phyloP scores from a whole-genome alignment of 2,329 filamentous ascomycete species.

The Xylaria sp. region DNA sequence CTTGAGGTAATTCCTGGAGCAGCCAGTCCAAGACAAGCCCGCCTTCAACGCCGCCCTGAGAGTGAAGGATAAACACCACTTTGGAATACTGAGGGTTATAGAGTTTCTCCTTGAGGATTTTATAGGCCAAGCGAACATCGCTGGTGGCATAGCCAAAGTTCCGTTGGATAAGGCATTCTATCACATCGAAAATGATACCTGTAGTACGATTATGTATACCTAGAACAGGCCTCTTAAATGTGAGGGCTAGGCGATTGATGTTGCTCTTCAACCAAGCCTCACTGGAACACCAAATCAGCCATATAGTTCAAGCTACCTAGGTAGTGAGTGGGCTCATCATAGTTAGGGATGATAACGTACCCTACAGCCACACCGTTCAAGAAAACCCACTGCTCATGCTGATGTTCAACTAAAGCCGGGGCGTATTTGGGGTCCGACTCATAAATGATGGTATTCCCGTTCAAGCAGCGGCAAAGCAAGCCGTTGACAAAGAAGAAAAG shows the following conservation, averaged over 20 bases:
- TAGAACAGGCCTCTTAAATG: constrained; percentile 75
- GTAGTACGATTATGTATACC: constrained; percentile 82
- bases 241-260: constrained; percentile 75
- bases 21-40: constrained; percentile 81
- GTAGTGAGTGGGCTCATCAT: background rate
- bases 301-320: constrained; percentile 29
- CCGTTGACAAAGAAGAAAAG: constrained; percentile 63
- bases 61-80: constrained; percentile 79
- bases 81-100: constrained; percentile 72
- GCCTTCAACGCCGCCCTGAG: constrained; percentile 80
- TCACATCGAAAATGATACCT: constrained; percentile 79
- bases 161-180: constrained; percentile 82
- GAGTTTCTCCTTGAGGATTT: constrained; percentile 70
- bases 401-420: constrained; percentile 60
- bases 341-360: constrained; percentile 53
- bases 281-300: constrained; percentile 49
- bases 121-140: constrained; percentile 73
- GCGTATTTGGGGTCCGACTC: constrained; percentile 66
- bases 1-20: constrained; percentile 74
- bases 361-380: constrained; percentile 77
- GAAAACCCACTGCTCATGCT: constrained; percentile 81
- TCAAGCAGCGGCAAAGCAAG: constrained; percentile 63
- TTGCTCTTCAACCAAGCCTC: constrained; percentile 77
- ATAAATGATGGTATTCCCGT: constrained; percentile 62
- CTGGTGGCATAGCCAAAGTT: constrained; percentile 77